phyloP scores from a whole-genome alignment of 2,329 filamentous ascomycete genomes.

The Xylariaceae sp. region DNA sequence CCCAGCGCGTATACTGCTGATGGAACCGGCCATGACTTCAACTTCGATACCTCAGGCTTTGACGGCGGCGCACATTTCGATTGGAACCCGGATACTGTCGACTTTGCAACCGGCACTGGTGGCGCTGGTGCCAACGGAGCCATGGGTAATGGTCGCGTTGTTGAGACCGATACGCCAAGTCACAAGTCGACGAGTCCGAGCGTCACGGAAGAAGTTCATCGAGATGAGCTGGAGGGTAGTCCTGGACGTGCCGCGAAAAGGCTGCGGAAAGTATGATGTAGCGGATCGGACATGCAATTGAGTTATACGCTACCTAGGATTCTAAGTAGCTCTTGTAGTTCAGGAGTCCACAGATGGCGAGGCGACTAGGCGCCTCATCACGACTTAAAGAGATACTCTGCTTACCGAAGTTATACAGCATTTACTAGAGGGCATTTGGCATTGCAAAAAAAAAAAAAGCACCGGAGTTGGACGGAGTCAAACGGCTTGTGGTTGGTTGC shows the following conservation, averaged over 20 bases:
- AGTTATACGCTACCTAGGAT: not conserved
- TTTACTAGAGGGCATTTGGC: not conserved
- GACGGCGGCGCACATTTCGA: constrained; percentile 28
- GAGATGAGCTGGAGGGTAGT: constrained; percentile 45
- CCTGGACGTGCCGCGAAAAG: constrained; percentile 37
- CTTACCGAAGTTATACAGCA: not conserved
- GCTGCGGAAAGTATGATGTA: constrained; percentile 34
- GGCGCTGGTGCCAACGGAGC: not conserved
- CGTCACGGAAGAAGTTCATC: constrained; percentile 54
- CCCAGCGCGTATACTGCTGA: constrained; percentile 35
- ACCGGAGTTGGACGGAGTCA: not conserved
- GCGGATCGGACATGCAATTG: not conserved
- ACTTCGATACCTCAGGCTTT: constrained; percentile 42
- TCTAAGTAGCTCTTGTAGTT: not conserved
- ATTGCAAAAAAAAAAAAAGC: not conserved
- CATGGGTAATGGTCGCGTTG: constrained; percentile 24
- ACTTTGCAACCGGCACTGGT: constrained; percentile 21
- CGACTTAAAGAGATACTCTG: not conserved
- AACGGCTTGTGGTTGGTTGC: not conserved
- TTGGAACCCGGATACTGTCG: constrained; percentile 30
- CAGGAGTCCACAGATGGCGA: too few species aligned
- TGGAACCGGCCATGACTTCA: constrained; percentile 42
- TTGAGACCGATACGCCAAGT: constrained; percentile 37
- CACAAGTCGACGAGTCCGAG: constrained; percentile 50
- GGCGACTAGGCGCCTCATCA: too few species aligned